Conservation (phyloP, 768 basidiomycete genomes). For the Mycena alexandri region DNA sequence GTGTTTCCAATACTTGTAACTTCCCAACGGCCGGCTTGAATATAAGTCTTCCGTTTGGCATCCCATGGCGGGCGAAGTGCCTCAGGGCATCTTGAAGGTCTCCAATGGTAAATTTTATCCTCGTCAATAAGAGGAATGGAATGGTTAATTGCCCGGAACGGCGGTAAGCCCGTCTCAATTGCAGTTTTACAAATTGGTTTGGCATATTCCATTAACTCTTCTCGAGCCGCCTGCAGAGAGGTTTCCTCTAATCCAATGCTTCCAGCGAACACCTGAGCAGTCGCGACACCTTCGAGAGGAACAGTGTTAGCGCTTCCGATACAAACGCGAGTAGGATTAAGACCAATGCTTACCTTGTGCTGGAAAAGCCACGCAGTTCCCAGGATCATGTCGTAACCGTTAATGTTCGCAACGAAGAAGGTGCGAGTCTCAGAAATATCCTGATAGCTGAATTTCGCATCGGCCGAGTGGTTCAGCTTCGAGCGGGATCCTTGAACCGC, state of each 20-base stretch:
- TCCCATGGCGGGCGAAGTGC: constrained; percentile 9
- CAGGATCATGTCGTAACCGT: constrained; percentile 44
- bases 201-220: constrained; percentile 23
- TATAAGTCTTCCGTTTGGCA: background rate
- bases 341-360: constrained; percentile 35
- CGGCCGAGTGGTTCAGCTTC: background rate
- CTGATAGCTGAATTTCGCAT: constrained; percentile 31
- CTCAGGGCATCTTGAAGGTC: constrained; percentile 42
- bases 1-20: background rate
- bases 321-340: constrained; percentile 35
- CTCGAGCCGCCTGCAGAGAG: background rate
- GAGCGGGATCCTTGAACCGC: too few relatives aligned
- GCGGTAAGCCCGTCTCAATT: constrained; percentile 41
- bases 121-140: constrained; percentile 43
- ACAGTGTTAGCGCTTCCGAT: constrained; percentile 28
- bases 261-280: background rate
- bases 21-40: constrained; percentile 9
- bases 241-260: background rate
- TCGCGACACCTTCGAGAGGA: constrained; percentile 25
- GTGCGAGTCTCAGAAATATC: constrained; percentile 17
- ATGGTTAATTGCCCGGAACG: constrained; percentile 43
- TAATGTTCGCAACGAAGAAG: constrained; percentile 46
- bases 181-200: constrained; percentile 39
- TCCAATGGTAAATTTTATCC: constrained; percentile 39
- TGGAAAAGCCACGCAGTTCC: constrained; percentile 44